Evolutionary conservation across 768 basidiomycete species (phyloP), one percentile per base, ranked within the genome.

Genomic region (Leucosporidium creatinivorum): DNA sequence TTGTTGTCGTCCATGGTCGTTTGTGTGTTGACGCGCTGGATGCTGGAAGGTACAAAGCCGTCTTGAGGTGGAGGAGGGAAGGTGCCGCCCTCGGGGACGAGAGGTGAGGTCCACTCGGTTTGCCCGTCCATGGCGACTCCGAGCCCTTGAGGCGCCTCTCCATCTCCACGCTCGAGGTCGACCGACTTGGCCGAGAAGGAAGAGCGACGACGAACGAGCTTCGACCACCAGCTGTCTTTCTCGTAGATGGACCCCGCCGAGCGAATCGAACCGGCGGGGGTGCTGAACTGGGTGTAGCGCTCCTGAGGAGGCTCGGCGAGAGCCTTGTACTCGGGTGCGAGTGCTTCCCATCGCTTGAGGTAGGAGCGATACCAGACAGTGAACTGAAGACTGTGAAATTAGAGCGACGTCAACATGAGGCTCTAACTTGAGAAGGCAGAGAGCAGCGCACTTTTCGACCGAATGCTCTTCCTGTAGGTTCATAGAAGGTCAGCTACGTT

Each of bases 301-400:
- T 55, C 54, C 25, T 33, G 21, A 25, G 62, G 62, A 3, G 62
- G 60, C 4, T 50, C 15, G 26, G 62, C 44, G 47, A 63, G 66
- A 10, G 57, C 65, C 47, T 76, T 72, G 44, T 67, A 52, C 31
- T 66, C 69, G 25, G 36, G 30, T 19, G 74, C 73, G 44, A 78
- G 70, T n/a, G 74, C 75, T 28, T 77, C 69, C 69, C 79, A 82
- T 4, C 79, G 76, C 30, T 73, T 58, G 54, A 77, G 77, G 70
- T 82, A 81, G 65, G 80, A 79, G 75, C 81, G 76, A 55, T 58
- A 80, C 79, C 79, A 80, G 56, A 80, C 76, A 56, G 78, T 58
- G 60, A 80, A 80, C 56, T 80, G 79, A 21, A 80, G 75, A 54
- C 77, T 77, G 51, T 30, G 30, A 2, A 9, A 26, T 5, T 52